These are phyloP conservation scores for Chamaecyparis obtusa DNA, from an alignment of 75 land plant genomes.

Conservation along the genomic window DNA sequence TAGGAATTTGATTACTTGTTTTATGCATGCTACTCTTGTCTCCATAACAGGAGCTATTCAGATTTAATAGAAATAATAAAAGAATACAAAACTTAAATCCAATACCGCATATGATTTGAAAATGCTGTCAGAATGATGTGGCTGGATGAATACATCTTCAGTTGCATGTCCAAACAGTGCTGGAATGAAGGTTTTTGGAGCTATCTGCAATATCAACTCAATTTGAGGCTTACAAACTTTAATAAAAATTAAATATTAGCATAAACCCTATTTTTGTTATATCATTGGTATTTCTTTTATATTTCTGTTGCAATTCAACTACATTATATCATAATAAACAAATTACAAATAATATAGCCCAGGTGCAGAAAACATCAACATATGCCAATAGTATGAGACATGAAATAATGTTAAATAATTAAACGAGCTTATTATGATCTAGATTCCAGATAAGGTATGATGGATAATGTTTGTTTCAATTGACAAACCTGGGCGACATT, in stretches of 20 bases:
- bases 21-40: neutral
- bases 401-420: neutral
- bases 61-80: neutral
- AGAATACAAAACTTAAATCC: neutral
- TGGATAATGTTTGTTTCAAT: neutral
- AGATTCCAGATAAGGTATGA: too few relatives aligned
- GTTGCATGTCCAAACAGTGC: constrained; percentile 86
- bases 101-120: constrained; percentile 65
- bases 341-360: neutral
- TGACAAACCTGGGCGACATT: constrained; percentile 60
- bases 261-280: neutral
- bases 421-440: neutral
- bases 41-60: neutral
- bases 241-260: neutral
- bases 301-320: neutral
- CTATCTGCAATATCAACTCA: constrained; percentile 39
- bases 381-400: neutral
- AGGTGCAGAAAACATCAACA: neutral
- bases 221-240: neutral
- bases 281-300: neutral
- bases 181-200: constrained; percentile 79
- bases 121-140: constrained; percentile 72
- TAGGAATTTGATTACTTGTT: neutral
- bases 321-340: constrained; percentile 3
- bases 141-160: constrained; percentile 70